phyloP scores from a whole-genome alignment of 805 yeast species.

The Geotrichum ghanense region DNA sequence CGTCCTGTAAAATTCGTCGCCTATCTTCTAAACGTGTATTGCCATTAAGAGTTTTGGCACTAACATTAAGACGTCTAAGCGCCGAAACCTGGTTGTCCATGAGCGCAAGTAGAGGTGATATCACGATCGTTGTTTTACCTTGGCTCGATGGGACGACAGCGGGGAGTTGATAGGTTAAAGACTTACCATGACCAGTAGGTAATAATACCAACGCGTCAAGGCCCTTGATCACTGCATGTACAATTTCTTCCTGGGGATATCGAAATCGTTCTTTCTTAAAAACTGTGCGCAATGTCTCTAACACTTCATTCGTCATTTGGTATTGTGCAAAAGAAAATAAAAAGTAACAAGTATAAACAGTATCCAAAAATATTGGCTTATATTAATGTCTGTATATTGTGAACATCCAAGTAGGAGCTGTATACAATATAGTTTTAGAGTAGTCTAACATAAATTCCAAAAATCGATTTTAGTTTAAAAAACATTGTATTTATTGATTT shows the following conservation, averaged over 20 bases:
- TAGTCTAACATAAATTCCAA: no score
- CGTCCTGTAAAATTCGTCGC: conserved; percentile 46
- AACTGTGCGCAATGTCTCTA: conserved; percentile 7
- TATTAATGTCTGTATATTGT: no score
- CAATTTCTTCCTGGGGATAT: conserved; percentile 16
- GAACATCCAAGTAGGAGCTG: no score
- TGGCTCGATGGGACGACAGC: conserved; percentile 51
- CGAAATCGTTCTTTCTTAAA: conserved; percentile 17
- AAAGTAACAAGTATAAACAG: not conserved
- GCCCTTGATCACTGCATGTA: conserved; percentile 31
- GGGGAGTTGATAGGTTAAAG: conserved; percentile 87
- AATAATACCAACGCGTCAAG: conserved; percentile 83
- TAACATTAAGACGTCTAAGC: conserved; percentile 48
- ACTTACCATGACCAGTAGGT: conserved; percentile 99
- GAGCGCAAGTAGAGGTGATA: conserved; percentile 85
- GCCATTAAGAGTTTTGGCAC: conserved; percentile 82
- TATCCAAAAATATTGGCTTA: not conserved
- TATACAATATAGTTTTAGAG: no score
- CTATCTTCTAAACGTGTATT: conserved; percentile 55
- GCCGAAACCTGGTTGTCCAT: conserved; percentile 96
- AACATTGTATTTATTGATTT: no score
- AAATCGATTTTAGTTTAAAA: no score
- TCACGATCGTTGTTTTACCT: conserved; percentile 63
- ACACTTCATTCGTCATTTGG: not conserved
- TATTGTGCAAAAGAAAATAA: not conserved